Evolutionary conservation across 176 grass and related monocot genomes (phyloP), one percentile per base, ranked within the genome.

Genomic region (Rhynchospora pubera): DNA sequence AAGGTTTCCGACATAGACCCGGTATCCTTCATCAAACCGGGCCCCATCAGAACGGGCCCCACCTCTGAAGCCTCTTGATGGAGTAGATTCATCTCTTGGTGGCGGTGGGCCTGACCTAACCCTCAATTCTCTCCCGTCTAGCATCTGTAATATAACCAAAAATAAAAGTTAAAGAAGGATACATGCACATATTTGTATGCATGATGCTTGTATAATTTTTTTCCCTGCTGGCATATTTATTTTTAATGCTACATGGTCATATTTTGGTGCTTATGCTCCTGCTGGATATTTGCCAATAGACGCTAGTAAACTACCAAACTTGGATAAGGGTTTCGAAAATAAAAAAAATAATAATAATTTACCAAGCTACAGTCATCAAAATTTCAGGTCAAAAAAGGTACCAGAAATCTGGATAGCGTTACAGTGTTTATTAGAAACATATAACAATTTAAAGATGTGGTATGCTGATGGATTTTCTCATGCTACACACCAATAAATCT

Each of bases 1-100:
- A 30, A 99, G 92, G 79, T 99, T 99, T 5, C 96, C 96, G 1
- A 99, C 96, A 3, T 99, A 93, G 42, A 99, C 57, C 71, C 88
- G 91, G 89, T 93, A 87, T 8, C 2, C 70, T 46, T 88, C 89
- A 71, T 87, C 87, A 12, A 82, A 82, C 73, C 22, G 86, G 32
- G 74, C 5, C 3, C 84, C 55, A 58, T 58, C 56, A 5, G 16
- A 15, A 6, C 26, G 70, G 2, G 84, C 74, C 1, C 88, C 89
- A 19, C 79, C 63, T 67, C 92, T 87, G 45, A 85, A 90, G 52
- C 85, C 82, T 87, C 85, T 94, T 43, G 86, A 82, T 16, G 84
- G 53, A 2, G 73, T 13, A 2, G 79, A 84, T 3, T 93, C 92
- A 62, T 91, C 87, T 65, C 81, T 89, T n/a, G 84, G 79, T 1